Conservation (phyloP, 176 grass and related monocot species). For the Alopecurus myosuroides region DNA sequence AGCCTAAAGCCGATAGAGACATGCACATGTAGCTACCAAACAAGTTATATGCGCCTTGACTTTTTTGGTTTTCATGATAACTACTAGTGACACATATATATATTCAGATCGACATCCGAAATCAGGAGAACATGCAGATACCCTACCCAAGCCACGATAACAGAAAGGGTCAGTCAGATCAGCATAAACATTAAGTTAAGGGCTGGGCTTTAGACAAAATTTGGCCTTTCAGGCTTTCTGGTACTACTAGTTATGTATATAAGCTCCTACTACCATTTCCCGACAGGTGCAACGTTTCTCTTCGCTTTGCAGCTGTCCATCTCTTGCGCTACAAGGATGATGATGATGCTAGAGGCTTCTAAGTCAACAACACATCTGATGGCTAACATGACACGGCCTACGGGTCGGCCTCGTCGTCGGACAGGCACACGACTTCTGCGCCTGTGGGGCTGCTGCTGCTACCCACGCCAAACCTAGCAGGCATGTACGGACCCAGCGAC, state of each 20-base stretch:
- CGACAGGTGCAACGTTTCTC: too few species aligned
- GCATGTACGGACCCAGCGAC: not conserved
- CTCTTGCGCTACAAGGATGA: not conserved
- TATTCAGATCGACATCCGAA: not conserved
- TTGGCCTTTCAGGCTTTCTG: too few species aligned
- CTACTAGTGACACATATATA: not conserved
- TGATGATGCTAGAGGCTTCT: not conserved
- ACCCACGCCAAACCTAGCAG: not conserved
- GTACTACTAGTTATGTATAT: not conserved
- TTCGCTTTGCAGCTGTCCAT: not conserved
- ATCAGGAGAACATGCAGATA: too few species aligned
- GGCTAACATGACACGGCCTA: not conserved
- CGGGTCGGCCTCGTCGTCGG: conserved; percentile 7
- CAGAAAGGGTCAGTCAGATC: not conserved
- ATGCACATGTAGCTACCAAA: not conserved
- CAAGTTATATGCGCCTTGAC: not conserved
- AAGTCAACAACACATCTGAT: not conserved
- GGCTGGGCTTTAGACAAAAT: too few species aligned
- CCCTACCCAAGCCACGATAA: not conserved
- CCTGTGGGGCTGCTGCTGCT: not conserved
- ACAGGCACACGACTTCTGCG: conserved; percentile 19
- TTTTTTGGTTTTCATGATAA: not conserved
- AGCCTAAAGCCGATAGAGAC: not conserved
- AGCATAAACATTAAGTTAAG: too few species aligned
- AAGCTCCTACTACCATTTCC: not conserved